Base-by-base conservation (phyloP, 2,329 filamentous ascomycete species). In the Trichoderma koningii region DNA sequence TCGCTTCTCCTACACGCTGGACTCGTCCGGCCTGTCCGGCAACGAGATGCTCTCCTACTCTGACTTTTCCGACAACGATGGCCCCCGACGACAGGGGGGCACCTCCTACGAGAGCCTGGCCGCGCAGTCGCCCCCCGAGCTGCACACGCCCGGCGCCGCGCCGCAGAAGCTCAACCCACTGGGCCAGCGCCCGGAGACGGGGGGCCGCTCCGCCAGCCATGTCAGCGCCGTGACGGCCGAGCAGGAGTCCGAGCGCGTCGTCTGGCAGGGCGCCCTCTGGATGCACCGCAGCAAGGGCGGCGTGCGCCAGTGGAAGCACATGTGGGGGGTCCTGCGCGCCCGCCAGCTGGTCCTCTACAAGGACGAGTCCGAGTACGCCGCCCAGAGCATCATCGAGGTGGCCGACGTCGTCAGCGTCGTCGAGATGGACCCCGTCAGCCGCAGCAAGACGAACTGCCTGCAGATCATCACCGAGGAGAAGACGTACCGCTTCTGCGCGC, bases 401-500 rank as follows among this genome's bases (percentile, higher is more conserved):
- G 82, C 86, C 9, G 87, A 83, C 63, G 88, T 99, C 61, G 89
- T 98, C 71, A 91, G 96, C 70, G 93, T 92, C 1, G 93, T 97
- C 23, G 95, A 98, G 73, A 92, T 97, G 63, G 92, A 98, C 70
- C 89, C 93, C 0, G 80, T 96, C 68, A 94, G 90, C 72, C 89
- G 85, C 73, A 95, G 88, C 70, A 97, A 97, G 80, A 85, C 83
- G 53, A 88, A 91, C 74, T 98, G 95, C 76, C 83, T 98, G 75
- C 94, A 98, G 77, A 85, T 98, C 71, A 97, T 99, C 72, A 91
- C 90, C 42, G 94, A 97, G 71, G 94, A 98, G 74, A 95, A 92
- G 78, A 90, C 85, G 63, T 91, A 89, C 71, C 85, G 89, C 34
- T 90, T 95, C 69, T 91, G 89, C 73, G 87, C 93, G 0, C 82